Percentiles rank a stretch among this genome's conserved stretches.
These are phyloP conservation scores for Trichomonascaceae sp. DNA, from an alignment of 1,139 yeast species.

Conservation along the genomic window DNA sequence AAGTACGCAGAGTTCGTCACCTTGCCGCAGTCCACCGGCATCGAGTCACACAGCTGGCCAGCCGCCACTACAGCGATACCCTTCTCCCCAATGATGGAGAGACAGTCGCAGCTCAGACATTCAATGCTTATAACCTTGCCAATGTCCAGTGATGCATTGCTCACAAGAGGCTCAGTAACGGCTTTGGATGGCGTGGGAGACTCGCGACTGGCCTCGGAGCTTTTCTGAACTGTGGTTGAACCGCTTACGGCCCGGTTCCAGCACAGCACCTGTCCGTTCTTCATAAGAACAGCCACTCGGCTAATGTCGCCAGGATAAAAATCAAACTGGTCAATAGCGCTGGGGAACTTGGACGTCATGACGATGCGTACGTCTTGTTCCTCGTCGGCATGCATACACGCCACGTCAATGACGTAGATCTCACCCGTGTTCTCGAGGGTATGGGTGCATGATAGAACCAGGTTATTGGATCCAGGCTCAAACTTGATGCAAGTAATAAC, in stretches of 20 bases:
- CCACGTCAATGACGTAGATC: background rate
- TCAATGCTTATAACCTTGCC: background rate
- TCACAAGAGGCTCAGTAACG: background rate
- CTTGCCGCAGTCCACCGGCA: background rate
- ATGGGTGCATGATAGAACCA: slow-evolving; percentile 5
- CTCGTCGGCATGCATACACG: background rate
- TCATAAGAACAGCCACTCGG: background rate
- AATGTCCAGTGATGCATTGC: background rate
- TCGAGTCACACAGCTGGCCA: background rate
- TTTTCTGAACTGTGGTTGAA: no score
- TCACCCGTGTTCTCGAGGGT: slow-evolving; percentile 3
- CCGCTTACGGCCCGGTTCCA: background rate
- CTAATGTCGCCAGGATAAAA: background rate
- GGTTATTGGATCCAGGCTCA: slow-evolving; percentile 3
- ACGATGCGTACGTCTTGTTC: background rate
- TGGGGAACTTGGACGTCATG: background rate
- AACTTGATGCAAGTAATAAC: slow-evolving; percentile 6
- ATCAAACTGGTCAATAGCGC: background rate
- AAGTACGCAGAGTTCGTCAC: background rate
- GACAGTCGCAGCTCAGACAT: background rate
- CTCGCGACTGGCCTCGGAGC: no score
- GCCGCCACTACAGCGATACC: background rate
- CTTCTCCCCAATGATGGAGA: background rate
- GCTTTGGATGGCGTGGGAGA: no score
- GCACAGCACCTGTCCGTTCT: background rate